Percentiles rank a stretch among this genome's conserved stretches.
phyloP scores from a whole-genome alignment of 495 filamentous ascomycete species.

The Opeltia flavorubescens region DNA sequence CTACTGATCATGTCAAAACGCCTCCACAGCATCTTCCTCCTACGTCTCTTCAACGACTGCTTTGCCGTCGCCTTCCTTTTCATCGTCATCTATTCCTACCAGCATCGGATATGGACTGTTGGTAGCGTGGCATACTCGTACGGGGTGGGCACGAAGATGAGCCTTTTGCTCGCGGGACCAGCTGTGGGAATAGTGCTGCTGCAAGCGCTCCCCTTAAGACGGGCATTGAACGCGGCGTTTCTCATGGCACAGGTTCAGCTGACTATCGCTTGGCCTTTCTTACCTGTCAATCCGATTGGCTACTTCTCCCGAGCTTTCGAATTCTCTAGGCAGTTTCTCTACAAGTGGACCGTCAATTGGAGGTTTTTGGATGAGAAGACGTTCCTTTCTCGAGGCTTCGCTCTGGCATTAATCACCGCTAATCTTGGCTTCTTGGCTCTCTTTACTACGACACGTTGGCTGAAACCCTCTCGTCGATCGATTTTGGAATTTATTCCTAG shows the following conservation, averaged over 20 bases:
- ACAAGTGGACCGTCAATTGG: constrained; percentile 99
- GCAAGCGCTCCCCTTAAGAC: constrained; percentile 48
- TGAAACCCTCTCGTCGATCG: constrained; percentile 30
- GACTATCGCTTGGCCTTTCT: constrained; percentile 58
- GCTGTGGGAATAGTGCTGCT: constrained; percentile 62
- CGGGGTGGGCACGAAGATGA: constrained; percentile 90
- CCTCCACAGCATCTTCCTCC: constrained; percentile 81
- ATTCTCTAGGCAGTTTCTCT: constrained; percentile 75
- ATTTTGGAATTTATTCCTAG: constrained; percentile 24
- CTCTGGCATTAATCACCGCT: constrained; percentile 47
- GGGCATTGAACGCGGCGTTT: constrained; percentile 48
- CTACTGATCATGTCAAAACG: constrained; percentile 82
- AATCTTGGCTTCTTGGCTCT: constrained; percentile 51
- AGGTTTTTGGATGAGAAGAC: constrained; percentile 70
- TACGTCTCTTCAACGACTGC: constrained; percentile 92
- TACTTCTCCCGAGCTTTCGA: constrained; percentile 80
- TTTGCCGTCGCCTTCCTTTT: constrained; percentile 73
- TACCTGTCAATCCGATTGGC: constrained; percentile 47
- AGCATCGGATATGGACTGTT: constrained; percentile 53
- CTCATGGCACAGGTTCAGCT: constrained; percentile 66
- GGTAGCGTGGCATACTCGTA: constrained; percentile 60
- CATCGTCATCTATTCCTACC: constrained; percentile 61
- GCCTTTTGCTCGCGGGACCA: constrained; percentile 64
- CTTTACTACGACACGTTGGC: constrained; percentile 46
- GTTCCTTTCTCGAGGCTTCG: constrained; percentile 67